Evolutionary conservation across 2,329 filamentous ascomycete species (phyloP).

Genomic region (Diplodia scrobiculata): DNA sequence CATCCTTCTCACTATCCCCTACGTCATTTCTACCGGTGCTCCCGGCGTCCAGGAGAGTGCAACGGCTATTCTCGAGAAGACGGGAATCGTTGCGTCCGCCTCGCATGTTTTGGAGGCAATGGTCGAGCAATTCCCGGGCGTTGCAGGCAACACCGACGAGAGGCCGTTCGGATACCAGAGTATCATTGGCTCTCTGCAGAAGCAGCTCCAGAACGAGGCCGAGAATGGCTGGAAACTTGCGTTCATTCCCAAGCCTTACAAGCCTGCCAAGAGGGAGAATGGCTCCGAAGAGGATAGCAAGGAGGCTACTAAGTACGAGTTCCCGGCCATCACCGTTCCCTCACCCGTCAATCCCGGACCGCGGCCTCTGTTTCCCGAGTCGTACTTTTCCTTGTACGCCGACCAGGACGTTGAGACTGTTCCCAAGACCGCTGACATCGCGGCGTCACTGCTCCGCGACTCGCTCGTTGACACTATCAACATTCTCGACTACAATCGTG

Average conservation of each 20-base stretch:
- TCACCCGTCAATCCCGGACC: constrained; percentile 72
- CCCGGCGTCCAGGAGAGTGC: constrained; percentile 69
- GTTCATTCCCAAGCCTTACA: constrained; percentile 61
- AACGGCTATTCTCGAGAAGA: constrained; percentile 82
- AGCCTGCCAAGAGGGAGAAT: constrained; percentile 56
- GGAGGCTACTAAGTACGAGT: constrained; percentile 68
- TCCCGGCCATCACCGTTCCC: constrained; percentile 76
- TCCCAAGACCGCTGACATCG: constrained; percentile 72
- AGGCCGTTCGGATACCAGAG: constrained; percentile 68
- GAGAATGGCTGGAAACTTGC: constrained; percentile 72
- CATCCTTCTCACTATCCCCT: constrained; percentile 91
- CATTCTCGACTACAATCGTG: constrained; percentile 87
- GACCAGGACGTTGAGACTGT: constrained; percentile 88
- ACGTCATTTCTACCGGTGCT: constrained; percentile 75
- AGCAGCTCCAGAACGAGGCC: constrained; percentile 78
- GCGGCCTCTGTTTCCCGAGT: constrained; percentile 81
- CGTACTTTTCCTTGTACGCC: constrained; percentile 89
- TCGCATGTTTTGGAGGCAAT: constrained; percentile 81
- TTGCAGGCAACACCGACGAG: constrained; percentile 52
- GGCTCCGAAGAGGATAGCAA: constrained; percentile 55
- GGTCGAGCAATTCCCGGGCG: constrained; percentile 74
- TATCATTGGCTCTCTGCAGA: constrained; percentile 78
- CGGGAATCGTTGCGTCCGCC: constrained; percentile 88
- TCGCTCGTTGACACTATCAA: constrained; percentile 90
- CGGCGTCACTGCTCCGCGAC: constrained; percentile 82